phyloP scores from a whole-genome alignment of 257 asterid genomes.

The Haberlea rhodopensis region DNA sequence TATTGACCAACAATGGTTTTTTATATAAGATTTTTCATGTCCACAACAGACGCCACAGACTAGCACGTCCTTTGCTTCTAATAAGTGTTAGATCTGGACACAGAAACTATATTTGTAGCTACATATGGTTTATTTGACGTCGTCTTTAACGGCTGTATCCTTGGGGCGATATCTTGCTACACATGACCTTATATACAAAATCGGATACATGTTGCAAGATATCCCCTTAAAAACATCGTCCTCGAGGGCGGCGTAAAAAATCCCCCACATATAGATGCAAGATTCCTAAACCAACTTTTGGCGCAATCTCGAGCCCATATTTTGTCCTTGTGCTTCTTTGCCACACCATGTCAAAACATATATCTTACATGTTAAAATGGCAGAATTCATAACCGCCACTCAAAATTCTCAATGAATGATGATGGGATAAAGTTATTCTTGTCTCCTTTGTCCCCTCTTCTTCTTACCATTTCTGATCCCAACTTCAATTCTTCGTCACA shows the following conservation, averaged over 20 bases:
- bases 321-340: conserved; percentile 37
- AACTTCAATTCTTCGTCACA: conserved; percentile 22
- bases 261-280: too few species aligned
- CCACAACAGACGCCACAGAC: not conserved
- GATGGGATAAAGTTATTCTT: conserved; percentile 54
- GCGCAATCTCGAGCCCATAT: conserved; percentile 41
- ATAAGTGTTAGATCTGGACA: conserved; percentile 23
- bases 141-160: too few species aligned
- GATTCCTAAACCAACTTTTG: conserved; percentile 28
- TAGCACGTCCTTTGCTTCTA: conserved; percentile 26
- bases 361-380: conserved; percentile 52
- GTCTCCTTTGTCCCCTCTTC: conserved; percentile 52
- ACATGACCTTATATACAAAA: too few species aligned
- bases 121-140: conserved; percentile 31
- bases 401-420: conserved; percentile 32
- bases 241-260: too few species aligned
- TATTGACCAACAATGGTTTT: not conserved
- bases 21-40: not conserved
- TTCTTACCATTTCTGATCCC: conserved; percentile 32
- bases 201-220: too few species aligned
- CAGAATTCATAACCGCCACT: conserved; percentile 41
- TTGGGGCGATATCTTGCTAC: too few species aligned
- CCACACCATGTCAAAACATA: conserved; percentile 13
- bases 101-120: conserved; percentile 27
- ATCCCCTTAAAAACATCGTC: too few species aligned